A percentile compares a stretch with the other conserved stretches of the same genome.
Conservation (phyloP, 2,329 filamentous ascomycete species). For the Xenoacremonium recifei region DNA sequence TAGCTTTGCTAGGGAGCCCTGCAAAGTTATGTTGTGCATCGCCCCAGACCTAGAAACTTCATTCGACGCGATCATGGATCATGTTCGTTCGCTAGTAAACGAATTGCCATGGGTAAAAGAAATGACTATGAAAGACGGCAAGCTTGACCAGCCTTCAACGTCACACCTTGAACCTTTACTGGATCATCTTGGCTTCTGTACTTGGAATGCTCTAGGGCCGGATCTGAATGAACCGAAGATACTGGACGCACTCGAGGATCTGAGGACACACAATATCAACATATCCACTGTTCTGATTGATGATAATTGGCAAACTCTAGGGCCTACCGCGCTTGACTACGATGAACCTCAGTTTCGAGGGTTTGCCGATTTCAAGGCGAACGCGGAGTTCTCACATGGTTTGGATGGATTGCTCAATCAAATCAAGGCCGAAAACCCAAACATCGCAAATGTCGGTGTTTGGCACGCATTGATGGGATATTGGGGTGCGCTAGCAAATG, state of each 20-base stretch:
- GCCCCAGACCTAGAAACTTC: slow-evolving; percentile 1
- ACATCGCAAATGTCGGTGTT: slow-evolving; percentile 76
- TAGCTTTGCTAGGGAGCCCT: neutral
- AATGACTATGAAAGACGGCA: neutral
- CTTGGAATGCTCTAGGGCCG: slow-evolving; percentile 85
- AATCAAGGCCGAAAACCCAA: slow-evolving; percentile 66
- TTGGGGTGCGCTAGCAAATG: slow-evolving; percentile 76
- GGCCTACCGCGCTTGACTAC: slow-evolving; percentile 36
- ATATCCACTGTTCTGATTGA: slow-evolving; percentile 84
- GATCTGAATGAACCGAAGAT: slow-evolving; percentile 75
- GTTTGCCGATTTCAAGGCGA: slow-evolving; percentile 86
- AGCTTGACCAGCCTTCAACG: neutral
- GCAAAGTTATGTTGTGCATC: neutral
- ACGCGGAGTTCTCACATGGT: slow-evolving; percentile 70
- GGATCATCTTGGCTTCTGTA: slow-evolving; percentile 38
- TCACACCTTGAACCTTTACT: slow-evolving; percentile 2
- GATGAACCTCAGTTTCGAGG: slow-evolving; percentile 40
- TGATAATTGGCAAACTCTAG: slow-evolving; percentile 85
- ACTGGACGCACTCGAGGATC: slow-evolving; percentile 64
- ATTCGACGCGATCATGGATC: neutral
- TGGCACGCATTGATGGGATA: slow-evolving; percentile 86
- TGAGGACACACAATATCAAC: slow-evolving; percentile 68
- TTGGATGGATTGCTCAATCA: slow-evolving; percentile 64
- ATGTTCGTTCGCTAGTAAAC: neutral
- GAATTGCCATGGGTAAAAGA: neutral